A percentile compares a stretch with the other conserved stretches of the same genome.
Conservation (phyloP, 2,329 filamentous ascomycete genomes). For the Diaporthe longicolla region DNA sequence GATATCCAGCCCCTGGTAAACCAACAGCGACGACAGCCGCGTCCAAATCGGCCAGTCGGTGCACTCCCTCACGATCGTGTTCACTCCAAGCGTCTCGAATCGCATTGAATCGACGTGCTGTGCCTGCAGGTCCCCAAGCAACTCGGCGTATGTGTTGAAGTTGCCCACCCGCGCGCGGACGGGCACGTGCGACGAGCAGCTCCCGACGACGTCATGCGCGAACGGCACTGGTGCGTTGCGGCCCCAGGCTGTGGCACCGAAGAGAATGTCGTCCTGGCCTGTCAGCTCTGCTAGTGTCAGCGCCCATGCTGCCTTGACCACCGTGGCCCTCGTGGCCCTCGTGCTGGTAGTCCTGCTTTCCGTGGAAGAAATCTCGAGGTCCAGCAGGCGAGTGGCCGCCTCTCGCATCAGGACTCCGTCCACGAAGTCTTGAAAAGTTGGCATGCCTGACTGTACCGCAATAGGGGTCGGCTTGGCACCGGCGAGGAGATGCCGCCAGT, state of each 20-base stretch:
- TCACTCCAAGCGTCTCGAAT: not conserved
- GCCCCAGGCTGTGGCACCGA: slow-evolving; percentile 23
- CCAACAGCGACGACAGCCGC: slow-evolving; percentile 4
- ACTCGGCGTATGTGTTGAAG: not conserved
- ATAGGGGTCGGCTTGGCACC: not conserved
- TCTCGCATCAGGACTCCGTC: not conserved
- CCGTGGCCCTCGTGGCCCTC: not conserved
- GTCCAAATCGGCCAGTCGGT: not conserved
- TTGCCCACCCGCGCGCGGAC: not conserved
- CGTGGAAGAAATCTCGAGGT: not conserved
- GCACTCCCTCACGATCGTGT: not conserved
- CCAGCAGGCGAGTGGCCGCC: not conserved
- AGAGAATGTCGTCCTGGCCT: slow-evolving; percentile 14
- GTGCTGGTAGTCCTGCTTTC: not conserved
- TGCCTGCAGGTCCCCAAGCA: not conserved
- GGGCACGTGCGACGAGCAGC: not conserved
- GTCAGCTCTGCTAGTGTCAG: not conserved
- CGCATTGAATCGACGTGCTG: slow-evolving; percentile 1
- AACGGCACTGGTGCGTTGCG: slow-evolving; percentile 29
- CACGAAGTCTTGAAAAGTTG: not conserved
- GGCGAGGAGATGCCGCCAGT: not conserved
- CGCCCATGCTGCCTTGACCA: slow-evolving; percentile 21
- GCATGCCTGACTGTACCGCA: not conserved
- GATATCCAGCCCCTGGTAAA: not conserved
- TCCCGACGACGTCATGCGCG: not conserved